Evolutionary conservation across 768 basidiomycete species (phyloP), one percentile per base, ranked within the genome.

Genomic region (Trametes elegans): DNA sequence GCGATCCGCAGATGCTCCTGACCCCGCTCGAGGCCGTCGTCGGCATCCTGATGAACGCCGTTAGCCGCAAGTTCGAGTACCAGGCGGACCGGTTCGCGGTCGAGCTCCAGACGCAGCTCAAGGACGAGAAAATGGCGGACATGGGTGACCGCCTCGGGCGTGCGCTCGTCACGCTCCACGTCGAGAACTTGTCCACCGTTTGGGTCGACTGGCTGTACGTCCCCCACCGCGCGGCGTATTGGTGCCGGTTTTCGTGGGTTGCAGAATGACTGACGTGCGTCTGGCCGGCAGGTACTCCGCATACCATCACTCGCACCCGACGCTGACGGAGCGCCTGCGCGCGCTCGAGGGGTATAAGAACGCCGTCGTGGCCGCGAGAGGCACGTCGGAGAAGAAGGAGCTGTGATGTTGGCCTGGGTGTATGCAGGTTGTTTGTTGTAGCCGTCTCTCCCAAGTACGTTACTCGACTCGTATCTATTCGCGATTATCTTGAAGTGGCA

Each of bases 191-290:
- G 64, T 89, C 88, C 43, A 93, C 91, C 1, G 90, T 97, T 42
- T 93, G 93, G 86, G 92, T 93, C 13, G 94, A 97, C 69, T 91
- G 90, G 89, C 70, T 93, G 84, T 93, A n/a, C n/a, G n/a, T n/a
- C n/a, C n/a, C n/a, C n/a, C n/a, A n/a, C n/a, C n/a, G n/a, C n/a
- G n/a, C n/a, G n/a, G 61, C 66, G 88, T 76, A 29, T 50, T 47
- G 36, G 56, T 53, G 43, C 57, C 46, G 18, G 34, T 11, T n/a
- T 31, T 47, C 47, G 27, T 49, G 42, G 8, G 5, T 18, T 11
- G 19, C 38, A 3, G 43, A 11, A 18, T 29, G 16, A 45, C n/a
- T 26, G 27, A 18, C 18, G 34, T 14, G 36, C 54, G 21, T 24
- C 44, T 60, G 41, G 39, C 47, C 34, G 34, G 5, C 58, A 90